Evolutionary conservation across 1,139 yeast species (phyloP).

Genomic region (Wickerhamomyces sp.): DNA sequence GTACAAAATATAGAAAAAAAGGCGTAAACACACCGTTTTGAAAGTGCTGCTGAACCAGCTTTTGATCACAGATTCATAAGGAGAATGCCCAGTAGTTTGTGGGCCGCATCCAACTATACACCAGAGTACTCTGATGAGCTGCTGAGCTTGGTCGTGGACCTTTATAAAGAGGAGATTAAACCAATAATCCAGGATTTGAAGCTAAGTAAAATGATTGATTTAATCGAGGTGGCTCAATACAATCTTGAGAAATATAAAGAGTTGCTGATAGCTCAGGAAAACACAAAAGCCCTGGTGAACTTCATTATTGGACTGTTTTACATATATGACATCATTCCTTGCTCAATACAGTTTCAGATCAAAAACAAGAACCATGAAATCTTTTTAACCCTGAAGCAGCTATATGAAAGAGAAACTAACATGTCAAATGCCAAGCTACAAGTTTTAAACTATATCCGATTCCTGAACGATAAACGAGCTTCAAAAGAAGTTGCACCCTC

Average conservation of each 20-base stretch:
- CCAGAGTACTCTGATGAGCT: slow-evolving; percentile 35
- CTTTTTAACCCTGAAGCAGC: slow-evolving; percentile 29
- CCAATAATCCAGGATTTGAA: slow-evolving; percentile 25
- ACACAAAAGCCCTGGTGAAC: slow-evolving; percentile 21
- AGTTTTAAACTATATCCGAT: slow-evolving; percentile 29
- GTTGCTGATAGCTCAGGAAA: slow-evolving; percentile 11
- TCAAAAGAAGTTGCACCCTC: slow-evolving; percentile 1
- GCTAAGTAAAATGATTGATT: slow-evolving; percentile 28
- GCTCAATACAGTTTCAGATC: slow-evolving; percentile 34
- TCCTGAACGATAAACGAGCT: slow-evolving; percentile 19
- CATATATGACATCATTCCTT: slow-evolving; percentile 32
- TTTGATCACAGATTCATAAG: not conserved
- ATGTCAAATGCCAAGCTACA: slow-evolving; percentile 33
- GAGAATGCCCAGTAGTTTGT: slow-evolving; percentile 5
- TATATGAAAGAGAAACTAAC: slow-evolving; percentile 31
- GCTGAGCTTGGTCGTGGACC: slow-evolving; percentile 23
- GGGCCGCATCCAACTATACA: slow-evolving; percentile 21
- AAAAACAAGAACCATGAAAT: slow-evolving; percentile 33
- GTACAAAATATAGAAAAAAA: no score
- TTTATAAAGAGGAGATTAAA: slow-evolving; percentile 27
- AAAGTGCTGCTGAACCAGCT: no score
- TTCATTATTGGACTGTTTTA: slow-evolving; percentile 33
- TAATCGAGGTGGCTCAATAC: slow-evolving; percentile 29
- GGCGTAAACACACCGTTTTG: no score
- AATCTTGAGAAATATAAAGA: slow-evolving; percentile 26